These are phyloP conservation scores for Gossypium lobatum DNA, from an alignment of 441 rosid genomes.

Conservation along the genomic window DNA sequence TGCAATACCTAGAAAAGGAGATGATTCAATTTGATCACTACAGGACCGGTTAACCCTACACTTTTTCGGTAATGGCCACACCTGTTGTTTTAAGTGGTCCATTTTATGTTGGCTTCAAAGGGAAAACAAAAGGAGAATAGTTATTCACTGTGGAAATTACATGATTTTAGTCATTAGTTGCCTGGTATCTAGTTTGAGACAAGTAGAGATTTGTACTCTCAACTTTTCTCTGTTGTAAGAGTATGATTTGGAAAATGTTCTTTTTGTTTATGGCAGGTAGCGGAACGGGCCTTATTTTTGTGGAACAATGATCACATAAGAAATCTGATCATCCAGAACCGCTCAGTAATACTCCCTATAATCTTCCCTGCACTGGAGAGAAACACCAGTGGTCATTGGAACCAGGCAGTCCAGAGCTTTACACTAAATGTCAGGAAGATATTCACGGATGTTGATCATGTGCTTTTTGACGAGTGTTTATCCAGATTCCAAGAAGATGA, in stretches of 20 bases:
- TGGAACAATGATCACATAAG: conserved; percentile 93
- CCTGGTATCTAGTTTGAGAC: neutral
- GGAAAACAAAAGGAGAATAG: neutral
- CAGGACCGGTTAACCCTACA: neutral
- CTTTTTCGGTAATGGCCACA: neutral
- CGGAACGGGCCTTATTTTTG: conserved; percentile 84
- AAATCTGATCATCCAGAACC: conserved; percentile 61
- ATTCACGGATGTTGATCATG: conserved; percentile 62
- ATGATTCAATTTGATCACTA: neutral
- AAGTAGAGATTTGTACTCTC: neutral
- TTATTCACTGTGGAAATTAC: neutral
- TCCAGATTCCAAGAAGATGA: conserved; percentile 62
- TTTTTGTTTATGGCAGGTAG: conserved; percentile 47
- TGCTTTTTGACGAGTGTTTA: conserved; percentile 66
- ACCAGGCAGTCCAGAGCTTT: conserved; percentile 85
- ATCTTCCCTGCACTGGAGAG: conserved; percentile 80
- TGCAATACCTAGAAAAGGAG: neutral
- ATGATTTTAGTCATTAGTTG: neutral
- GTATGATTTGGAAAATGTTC: neutral
- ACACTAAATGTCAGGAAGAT: conserved; percentile 77
- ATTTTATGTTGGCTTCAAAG: neutral
- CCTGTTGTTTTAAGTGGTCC: neutral
- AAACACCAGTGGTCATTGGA: conserved; percentile 73
- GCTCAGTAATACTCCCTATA: conserved; percentile 60
- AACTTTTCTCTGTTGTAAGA: neutral